phyloP scores from a whole-genome alignment of 805 yeast genomes.

The Nakazawaea sp. region DNA sequence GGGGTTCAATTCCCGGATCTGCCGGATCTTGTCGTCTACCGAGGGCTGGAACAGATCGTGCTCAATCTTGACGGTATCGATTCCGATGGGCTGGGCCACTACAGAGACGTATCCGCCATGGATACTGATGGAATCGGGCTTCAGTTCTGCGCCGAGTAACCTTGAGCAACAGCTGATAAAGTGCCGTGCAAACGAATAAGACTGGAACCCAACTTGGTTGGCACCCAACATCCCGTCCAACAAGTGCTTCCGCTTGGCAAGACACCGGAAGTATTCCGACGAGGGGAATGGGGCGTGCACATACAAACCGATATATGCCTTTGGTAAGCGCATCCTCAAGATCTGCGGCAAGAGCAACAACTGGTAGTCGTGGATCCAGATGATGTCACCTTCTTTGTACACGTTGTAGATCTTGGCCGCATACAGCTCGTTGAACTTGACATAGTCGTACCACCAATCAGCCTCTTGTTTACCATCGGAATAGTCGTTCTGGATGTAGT shows the following conservation, averaged over 20 bases:
- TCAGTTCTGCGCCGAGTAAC: slow-evolving; percentile 73
- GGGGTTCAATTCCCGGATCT: slow-evolving; percentile 55
- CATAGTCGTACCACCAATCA: slow-evolving; percentile 81
- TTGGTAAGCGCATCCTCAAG: slow-evolving; percentile 68
- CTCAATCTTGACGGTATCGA: slow-evolving; percentile 66
- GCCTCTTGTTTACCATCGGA: slow-evolving; percentile 64
- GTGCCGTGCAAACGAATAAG: slow-evolving; percentile 81
- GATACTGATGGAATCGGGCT: slow-evolving; percentile 49
- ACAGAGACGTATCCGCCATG: slow-evolving; percentile 76
- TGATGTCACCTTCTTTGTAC: slow-evolving; percentile 82
- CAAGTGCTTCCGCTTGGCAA: slow-evolving; percentile 75
- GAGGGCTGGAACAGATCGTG: slow-evolving; percentile 44
- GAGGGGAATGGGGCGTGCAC: slow-evolving; percentile 94
- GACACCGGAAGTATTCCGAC: slow-evolving; percentile 85
- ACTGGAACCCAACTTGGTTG: slow-evolving; percentile 80
- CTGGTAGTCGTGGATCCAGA: slow-evolving; percentile 92
- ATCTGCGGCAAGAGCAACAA: slow-evolving; percentile 76
- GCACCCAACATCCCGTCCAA: slow-evolving; percentile 92
- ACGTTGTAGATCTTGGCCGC: slow-evolving; percentile 68
- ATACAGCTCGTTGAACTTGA: slow-evolving; percentile 83
- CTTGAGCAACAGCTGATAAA: slow-evolving; percentile 88
- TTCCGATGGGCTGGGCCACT: slow-evolving; percentile 81
- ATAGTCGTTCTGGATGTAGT: slow-evolving; percentile 78
- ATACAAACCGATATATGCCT: slow-evolving; percentile 70
- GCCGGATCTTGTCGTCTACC: slow-evolving; percentile 56